phyloP scores from a whole-genome alignment of 768 basidiomycete species.

The Trametes coccinea region DNA sequence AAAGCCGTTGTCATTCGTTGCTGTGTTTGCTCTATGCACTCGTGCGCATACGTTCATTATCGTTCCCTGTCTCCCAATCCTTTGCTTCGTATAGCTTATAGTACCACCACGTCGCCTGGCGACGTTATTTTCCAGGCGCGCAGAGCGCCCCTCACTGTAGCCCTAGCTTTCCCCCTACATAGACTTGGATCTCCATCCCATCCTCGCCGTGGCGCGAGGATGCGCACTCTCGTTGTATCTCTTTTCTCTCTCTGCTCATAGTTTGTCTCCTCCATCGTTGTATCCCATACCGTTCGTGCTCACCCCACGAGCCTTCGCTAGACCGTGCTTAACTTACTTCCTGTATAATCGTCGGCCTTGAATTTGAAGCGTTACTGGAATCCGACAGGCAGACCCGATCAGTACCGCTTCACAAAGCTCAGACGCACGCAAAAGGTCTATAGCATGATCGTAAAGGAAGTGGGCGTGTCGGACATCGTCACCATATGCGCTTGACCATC shows the following conservation, averaged over 20 bases:
- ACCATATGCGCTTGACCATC: constrained; percentile 94
- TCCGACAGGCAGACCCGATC: neutral
- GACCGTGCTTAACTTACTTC: neutral
- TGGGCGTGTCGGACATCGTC: constrained; percentile 1
- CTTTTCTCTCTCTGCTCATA: neutral
- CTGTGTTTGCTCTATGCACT: neutral
- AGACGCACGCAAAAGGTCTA: too few relatives aligned
- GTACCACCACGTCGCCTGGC: neutral
- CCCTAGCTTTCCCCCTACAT: neutral
- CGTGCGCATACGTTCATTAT: neutral
- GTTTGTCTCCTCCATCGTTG: neutral
- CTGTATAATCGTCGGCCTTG: too few relatives aligned
- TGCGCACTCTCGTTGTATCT: constrained; percentile 9
- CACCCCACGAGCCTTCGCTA: neutral
- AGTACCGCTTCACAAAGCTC: too few relatives aligned
- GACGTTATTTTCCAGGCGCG: neutral
- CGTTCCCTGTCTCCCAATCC: neutral
- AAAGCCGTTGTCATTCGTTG: neutral
- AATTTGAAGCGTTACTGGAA: neutral
- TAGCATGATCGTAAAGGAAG: too few relatives aligned
- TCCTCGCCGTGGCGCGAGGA: neutral
- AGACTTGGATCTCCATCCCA: neutral
- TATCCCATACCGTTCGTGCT: neutral
- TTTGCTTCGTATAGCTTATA: neutral
- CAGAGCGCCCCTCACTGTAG: constrained; percentile 4